These are phyloP conservation scores for Orbilia brochopaga DNA, from an alignment of 2,329 filamentous ascomycete species.

Conservation along the genomic window DNA sequence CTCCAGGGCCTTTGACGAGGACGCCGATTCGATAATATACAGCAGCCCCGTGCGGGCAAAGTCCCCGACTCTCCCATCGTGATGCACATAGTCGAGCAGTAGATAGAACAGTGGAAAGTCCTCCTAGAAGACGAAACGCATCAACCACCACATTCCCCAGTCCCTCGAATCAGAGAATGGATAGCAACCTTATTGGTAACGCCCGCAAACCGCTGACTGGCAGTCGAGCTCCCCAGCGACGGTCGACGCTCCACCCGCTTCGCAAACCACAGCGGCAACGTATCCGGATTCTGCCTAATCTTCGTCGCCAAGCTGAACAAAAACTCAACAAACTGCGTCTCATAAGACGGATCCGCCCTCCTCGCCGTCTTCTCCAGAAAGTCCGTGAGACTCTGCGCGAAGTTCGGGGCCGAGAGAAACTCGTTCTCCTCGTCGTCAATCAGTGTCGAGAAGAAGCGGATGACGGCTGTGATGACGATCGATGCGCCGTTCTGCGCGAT, in stretches of 20 bases:
- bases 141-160: too few relatives aligned
- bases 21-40: slow-evolving; percentile 94
- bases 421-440: slow-evolving; percentile 97
- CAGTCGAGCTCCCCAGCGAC: slow-evolving; percentile 60
- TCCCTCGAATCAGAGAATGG: not conserved
- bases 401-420: slow-evolving; percentile 83
- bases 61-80: slow-evolving; percentile 91
- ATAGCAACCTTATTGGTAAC: slow-evolving; percentile 68
- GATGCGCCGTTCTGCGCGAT: slow-evolving; percentile 87
- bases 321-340: slow-evolving; percentile 87
- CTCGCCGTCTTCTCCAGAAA: slow-evolving; percentile 80
- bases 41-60: slow-evolving; percentile 92
- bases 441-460: slow-evolving; percentile 85
- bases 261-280: slow-evolving; percentile 90
- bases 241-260: slow-evolving; percentile 62
- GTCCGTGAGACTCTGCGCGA: slow-evolving; percentile 85
- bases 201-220: slow-evolving; percentile 71
- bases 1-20: slow-evolving; percentile 79
- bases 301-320: slow-evolving; percentile 97
- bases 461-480: slow-evolving; percentile 81
- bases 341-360: slow-evolving; percentile 77
- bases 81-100: slow-evolving; percentile 93
- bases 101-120: slow-evolving; percentile 97
- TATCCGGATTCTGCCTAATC: slow-evolving; percentile 84
- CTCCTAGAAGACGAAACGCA: slow-evolving; percentile 61